Evolutionary conservation across 1,139 yeast genomes (phyloP), one percentile per base, ranked within the genome.

Genomic region (Diutina siamensis): DNA sequence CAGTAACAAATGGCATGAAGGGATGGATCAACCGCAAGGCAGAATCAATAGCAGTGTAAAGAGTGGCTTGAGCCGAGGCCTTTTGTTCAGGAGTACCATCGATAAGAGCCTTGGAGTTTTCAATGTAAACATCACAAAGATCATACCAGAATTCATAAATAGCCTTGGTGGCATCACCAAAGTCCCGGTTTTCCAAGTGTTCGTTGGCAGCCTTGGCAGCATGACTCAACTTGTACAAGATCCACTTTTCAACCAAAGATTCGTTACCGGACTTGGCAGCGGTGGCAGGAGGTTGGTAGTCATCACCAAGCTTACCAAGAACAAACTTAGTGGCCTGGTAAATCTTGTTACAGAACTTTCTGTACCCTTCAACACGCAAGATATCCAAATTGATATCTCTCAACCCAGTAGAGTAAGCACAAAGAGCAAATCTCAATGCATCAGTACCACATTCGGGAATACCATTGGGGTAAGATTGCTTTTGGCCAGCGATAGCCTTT

Each of bases 391-490:
- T 92, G 65, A 92, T 92, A 61, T 92, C 98, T 69, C 97, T 83
- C 57, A 97, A 97, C 70, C 98, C 98, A 48, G 98, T 89, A 46
- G 96, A 83, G 72, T 92, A 92, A 47, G 97, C 97, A 78, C 98
- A 92, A 55, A 92, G 77, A 22, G 98, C 97, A 63, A 92, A 92
- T 72, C 98, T 82, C 69, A 92, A 72, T 40, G 98, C 98, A 67
- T 92, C 98, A 46, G 97, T 89, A 72, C 98, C 98, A 76, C 98
- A 92, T 70, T 92, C 96, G 48, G 98, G 97, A 56, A 92, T 89
- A 71, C 98, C 98, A 56, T 81, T 82, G 53, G 98, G 98, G 74
- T 88, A 92, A 18, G 95, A 82, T 55, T 78, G 72, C 59, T 76
- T 80, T 70, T 92, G 98, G 51, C 97, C 97, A 44, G 76, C 80